Base-by-base conservation (phyloP, 2,329 filamentous ascomycete genomes). In the Pochonia chlamydosporia region DNA sequence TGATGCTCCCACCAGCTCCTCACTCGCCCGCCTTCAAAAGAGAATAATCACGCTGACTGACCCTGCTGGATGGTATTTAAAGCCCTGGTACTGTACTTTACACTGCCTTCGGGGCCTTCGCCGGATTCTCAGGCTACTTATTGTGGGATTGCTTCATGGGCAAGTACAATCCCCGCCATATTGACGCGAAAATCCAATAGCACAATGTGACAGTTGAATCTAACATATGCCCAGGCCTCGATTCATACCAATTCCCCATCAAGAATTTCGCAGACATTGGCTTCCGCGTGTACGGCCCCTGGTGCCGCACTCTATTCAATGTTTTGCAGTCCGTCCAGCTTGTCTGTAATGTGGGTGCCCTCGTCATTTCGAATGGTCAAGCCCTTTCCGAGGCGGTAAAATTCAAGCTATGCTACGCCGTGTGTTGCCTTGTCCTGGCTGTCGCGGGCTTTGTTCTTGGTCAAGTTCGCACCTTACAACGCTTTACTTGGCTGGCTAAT, bases 401-500 rank as follows among this genome's bases (percentile, higher is more conserved):
- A 52, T 67, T 67, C 45, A 63, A 62, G 1, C 58, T 79, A 10
- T 81, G 76, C 63, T 81, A 74, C 58, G 66, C 73, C 40, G 68
- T 72, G 8, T 78, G 75, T 52, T 68, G 71, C 9, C 55, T 78
- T n/a, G 63, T 80, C 16, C 76, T 74, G 54, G 68, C 70, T 43
- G 55, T 71, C 7, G 65, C 65, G 11, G 77, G 78, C n/a, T 74
- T 78, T 46, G 20, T 77, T 6, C 53, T 80, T 5, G 74, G 75
- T 3, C 77, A 80, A 53, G 73, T 82, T 35, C 69, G 78, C 9
- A 79, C 75, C 0, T 63, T 81, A 35, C 70, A 76, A 55, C 62
- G 66, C 9, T 76, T 77, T 44, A 72, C 73, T 6, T 80, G 74
- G 72, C 59, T 81, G 1, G 75, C 77, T 16, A 80, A 79, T 50